Percentiles rank a stretch among this genome's conserved stretches.
These are phyloP conservation scores for Suillus lakei DNA, from an alignment of 768 basidiomycete genomes.

Conservation along the genomic window DNA sequence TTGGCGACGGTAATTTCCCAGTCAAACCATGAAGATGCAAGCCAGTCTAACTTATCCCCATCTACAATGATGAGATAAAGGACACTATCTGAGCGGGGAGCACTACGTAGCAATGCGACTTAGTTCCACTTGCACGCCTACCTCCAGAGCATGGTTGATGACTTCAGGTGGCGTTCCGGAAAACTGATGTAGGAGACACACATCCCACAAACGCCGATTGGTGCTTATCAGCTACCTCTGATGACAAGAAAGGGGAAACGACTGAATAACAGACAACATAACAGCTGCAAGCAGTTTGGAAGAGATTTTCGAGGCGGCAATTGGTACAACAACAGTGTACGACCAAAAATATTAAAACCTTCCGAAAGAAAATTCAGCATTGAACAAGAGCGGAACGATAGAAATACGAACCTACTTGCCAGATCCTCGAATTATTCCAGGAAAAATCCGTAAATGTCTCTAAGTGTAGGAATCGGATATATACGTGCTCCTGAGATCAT, in stretches of 20 bases:
- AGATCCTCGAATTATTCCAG: not conserved
- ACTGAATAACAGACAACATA: not conserved
- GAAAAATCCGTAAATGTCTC: not conserved
- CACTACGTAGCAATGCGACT: too few relatives aligned
- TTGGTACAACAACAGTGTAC: not conserved
- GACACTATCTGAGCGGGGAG: too few relatives aligned
- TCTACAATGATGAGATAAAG: not conserved
- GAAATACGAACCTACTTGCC: not conserved
- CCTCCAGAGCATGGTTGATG: not conserved
- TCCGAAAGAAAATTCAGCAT: not conserved
- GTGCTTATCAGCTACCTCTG: not conserved
- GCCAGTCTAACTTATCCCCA: not conserved
- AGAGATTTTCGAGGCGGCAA: not conserved
- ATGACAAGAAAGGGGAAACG: not conserved
- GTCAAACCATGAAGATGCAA: not conserved
- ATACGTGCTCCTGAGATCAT: not conserved
- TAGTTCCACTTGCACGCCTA: not conserved
- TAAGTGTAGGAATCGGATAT: not conserved
- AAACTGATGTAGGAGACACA: not conserved
- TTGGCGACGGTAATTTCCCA: not conserved
- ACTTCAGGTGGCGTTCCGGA: not conserved
- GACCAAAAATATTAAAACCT: not conserved
- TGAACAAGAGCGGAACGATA: not conserved
- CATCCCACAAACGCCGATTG: not conserved
- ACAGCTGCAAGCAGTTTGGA: not conserved